Conservation (phyloP, 2,329 filamentous ascomycete species). For the Fusarium sp. region DNA sequence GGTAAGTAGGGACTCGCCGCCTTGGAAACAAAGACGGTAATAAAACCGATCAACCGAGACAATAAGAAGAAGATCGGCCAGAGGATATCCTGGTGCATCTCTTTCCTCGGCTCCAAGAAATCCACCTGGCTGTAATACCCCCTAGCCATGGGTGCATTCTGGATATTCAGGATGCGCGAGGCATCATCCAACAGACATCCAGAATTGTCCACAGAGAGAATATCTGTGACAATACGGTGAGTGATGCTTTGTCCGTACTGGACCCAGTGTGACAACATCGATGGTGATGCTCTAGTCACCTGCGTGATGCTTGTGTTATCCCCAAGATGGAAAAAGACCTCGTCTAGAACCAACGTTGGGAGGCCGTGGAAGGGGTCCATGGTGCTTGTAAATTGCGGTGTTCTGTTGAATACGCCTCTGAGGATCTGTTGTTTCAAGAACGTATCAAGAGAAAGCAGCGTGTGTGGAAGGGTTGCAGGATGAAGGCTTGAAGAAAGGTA, state of each 20-base stretch:
- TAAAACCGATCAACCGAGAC: not conserved
- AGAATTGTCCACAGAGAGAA: not conserved
- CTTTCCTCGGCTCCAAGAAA: not conserved
- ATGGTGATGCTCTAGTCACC: not conserved
- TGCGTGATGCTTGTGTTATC: not conserved
- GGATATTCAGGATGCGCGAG: not conserved
- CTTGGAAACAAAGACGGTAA: not conserved
- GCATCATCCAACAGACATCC: not conserved
- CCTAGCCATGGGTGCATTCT: not conserved
- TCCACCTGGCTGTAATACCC: fast-evolving
- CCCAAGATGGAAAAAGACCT: not conserved
- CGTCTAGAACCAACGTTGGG: not conserved
- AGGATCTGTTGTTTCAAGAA: not conserved
- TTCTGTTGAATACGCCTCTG: too few relatives aligned
- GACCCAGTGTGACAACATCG: not conserved
- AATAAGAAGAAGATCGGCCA: not conserved
- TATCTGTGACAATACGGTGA: not conserved
- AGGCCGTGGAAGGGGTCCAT: not conserved
- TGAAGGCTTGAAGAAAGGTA: not conserved
- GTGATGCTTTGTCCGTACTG: not conserved
- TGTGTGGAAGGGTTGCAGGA: not conserved
- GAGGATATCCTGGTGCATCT: not conserved
- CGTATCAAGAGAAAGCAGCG: not conserved
- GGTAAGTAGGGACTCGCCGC: not conserved
- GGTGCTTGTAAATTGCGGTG: not conserved